Evolutionary conservation across 805 yeast genomes (phyloP), one percentile per base, ranked within the genome.

Genomic region (Suhomyces sp.): DNA sequence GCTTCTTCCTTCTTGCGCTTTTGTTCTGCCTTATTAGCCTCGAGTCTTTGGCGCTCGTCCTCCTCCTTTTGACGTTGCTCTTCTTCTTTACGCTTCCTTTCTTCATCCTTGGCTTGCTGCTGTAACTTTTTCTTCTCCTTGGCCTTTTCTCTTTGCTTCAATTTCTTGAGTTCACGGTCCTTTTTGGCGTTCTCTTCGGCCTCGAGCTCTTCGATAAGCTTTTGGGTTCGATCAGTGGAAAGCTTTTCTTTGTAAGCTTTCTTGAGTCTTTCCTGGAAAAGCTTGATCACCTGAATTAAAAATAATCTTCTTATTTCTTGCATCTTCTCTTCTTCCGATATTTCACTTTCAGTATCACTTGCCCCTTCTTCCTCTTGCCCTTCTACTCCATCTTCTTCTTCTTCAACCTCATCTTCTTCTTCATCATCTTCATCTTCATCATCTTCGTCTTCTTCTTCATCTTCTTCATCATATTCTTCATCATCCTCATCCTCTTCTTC

Each of bases 271-370:
- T 82, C 84, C 61, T 87, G 89, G 59, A 92, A 79, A 63, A 89
- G 76, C 49, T 89, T 83, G 4, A 94, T 86, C 1, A 92, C 88
- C 51, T 90, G 87, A 49, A 88, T 77, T 60, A 89, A 90, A 55
- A 92, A 79, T 76, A 89, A 79, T 22, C 87, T 83, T 37, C 92
- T 86, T 10, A 93, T 86, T 68, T 91, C 96, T 60, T 83, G 85
- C 61, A 88, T 70, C 47, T 91, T 65, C 77, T 72, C 86, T 53
- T 82, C 86, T 48, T 84, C 86, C 0, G 71, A 65, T 9, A 69
- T 67, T 52, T 70, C 76, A 3, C 67, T 61, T 43, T 69, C 75
- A 6, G 67, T 64, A 49, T 71, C 72, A 48, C 71, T 63, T 0
- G 60, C 60, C 3, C 57, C 83, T 65, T 62, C 74, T n/a, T 73